Percentiles rank a stretch among this genome's conserved stretches.
phyloP scores from a whole-genome alignment of 1,284 basidiomycete genomes.

The Microbotryum violaceum region DNA sequence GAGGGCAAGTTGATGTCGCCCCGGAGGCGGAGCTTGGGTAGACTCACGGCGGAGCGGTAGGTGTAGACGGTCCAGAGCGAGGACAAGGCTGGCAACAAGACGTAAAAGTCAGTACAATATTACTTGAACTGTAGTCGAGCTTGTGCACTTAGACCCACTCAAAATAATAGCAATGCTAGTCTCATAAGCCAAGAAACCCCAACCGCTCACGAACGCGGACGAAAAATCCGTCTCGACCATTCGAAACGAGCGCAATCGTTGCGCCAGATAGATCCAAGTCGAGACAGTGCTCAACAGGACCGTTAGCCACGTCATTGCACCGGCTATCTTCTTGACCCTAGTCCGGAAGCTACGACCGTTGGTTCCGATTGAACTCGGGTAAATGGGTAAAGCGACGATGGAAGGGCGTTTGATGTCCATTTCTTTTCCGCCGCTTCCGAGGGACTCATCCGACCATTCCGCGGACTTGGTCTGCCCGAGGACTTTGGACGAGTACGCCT shows the following conservation, averaged over 20 bases:
- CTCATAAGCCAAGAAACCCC: conserved; percentile 33
- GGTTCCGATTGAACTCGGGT: conserved; percentile 17
- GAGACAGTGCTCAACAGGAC: conserved; percentile 7
- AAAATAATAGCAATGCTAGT: conserved; percentile 25
- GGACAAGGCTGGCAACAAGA: conserved; percentile 13
- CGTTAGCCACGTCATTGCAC: conserved; percentile 6
- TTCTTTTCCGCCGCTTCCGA: conserved; percentile 13
- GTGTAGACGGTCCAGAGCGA: conserved; percentile 23
- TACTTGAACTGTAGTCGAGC: too few species aligned
- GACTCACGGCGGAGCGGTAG: conserved; percentile 17
- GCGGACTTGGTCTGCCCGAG: not conserved
- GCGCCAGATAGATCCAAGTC: conserved; percentile 18
- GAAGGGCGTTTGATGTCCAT: conserved; percentile 14
- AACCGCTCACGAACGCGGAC: conserved; percentile 27
- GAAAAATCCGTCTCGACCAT: conserved; percentile 22
- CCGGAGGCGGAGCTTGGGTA: conserved; percentile 30
- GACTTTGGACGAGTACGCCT: not conserved
- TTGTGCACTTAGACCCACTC: not conserved
- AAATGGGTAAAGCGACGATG: conserved; percentile 29
- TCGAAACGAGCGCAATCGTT: conserved; percentile 10
- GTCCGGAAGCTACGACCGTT: conserved; percentile 4
- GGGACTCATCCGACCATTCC: conserved; percentile 25
- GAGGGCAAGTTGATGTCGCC: conserved; percentile 35
- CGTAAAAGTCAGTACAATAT: not conserved
- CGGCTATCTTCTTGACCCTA: conserved; percentile 7